Base-by-base conservation (phyloP, 2,329 filamentous ascomycete species). In the Botrytis deweyae region DNA sequence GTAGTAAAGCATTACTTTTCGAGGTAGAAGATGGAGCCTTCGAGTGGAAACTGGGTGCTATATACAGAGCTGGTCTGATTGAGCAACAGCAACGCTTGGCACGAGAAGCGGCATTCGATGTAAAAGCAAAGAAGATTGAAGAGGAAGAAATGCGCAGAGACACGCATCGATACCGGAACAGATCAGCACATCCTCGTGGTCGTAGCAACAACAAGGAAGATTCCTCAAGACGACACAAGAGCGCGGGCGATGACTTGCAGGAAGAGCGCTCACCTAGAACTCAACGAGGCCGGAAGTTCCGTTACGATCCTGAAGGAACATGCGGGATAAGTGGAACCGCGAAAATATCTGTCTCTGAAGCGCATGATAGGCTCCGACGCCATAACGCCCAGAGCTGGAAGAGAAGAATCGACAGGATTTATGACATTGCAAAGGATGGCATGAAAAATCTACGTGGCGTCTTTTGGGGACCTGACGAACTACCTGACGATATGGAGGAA, bases 1-100 rank as follows among this genome's bases (percentile, higher is more conserved):
- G 94, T 70, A 92, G 92, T 72, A 92, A 93, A 78, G 93, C 92
- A 8, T 86, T 99, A 38, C 84, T 97, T 3, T 95, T 99, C 74
- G 95, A 98, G 80, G 86, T 99, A 52, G 96, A 99, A 83, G 96
- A 99, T 81, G 95, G 96, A 68, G 92, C 93, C 0, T 99, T 99
- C 79, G 96, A 99, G 82, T 99, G 95, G 93, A 98, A 98, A 81
- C 86, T 99, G 16, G 94, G 95, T 25, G 91, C 94, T 80, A 99
- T 99, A 70, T 99, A 98, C 82, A 91, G 95, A 46, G 90, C 93
- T 64, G 96, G 97, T 0, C 87, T 95, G 33, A 86, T 95, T 72
- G 96, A 99, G 82, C 95, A 98, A 82, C 91, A 92, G 81, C 96
- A 98, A 82, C 89, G 96, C 33, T 85, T 97, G 72, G 95, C 95